Percentiles rank a stretch among this genome's conserved stretches.
Evolutionary conservation across 164 flowering plant species (phyloP).

Genomic region (Stephania yunnanensis): DNA sequence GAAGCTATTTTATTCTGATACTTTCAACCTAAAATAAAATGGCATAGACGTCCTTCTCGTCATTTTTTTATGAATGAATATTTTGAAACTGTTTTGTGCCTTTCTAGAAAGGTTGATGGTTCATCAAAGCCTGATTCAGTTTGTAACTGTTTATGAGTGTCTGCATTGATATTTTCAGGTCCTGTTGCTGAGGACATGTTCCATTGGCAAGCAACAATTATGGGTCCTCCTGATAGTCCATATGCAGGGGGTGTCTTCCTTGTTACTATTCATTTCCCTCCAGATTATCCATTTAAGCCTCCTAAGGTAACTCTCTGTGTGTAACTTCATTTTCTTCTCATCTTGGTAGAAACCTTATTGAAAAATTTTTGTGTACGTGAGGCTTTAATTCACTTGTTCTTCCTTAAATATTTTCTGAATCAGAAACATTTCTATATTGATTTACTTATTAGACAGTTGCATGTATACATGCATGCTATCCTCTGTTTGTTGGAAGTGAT

Average conservation of each 20-base stretch:
- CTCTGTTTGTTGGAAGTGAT: too few relatives aligned
- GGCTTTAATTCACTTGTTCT: neutral
- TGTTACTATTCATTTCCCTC: conserved; percentile 15
- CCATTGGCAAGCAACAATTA: conserved; percentile 17
- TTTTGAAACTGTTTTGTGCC: neutral
- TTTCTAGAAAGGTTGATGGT: neutral
- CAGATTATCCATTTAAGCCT: conserved; percentile 17
- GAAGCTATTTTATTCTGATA: too few relatives aligned
- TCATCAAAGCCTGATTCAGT: neutral
- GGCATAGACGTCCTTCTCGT: too few relatives aligned
- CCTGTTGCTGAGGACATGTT: conserved; percentile 17
- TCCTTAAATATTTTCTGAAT: neutral
- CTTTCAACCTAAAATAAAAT: too few relatives aligned
- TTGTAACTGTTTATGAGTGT: neutral
- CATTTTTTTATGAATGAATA: too few relatives aligned
- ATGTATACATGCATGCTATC: too few relatives aligned
- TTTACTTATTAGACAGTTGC: too few relatives aligned
- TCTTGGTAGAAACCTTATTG: neutral
- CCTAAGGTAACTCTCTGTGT: conserved; percentile 9
- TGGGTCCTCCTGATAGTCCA: conserved; percentile 18
- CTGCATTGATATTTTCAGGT: conserved; percentile 4
- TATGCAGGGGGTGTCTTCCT: conserved; percentile 15
- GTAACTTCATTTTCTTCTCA: neutral
- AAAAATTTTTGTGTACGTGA: neutral
- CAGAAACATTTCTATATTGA: neutral